Conservation (phyloP, 495 filamentous ascomycete genomes). For the Hypoxylon cercidicola region DNA sequence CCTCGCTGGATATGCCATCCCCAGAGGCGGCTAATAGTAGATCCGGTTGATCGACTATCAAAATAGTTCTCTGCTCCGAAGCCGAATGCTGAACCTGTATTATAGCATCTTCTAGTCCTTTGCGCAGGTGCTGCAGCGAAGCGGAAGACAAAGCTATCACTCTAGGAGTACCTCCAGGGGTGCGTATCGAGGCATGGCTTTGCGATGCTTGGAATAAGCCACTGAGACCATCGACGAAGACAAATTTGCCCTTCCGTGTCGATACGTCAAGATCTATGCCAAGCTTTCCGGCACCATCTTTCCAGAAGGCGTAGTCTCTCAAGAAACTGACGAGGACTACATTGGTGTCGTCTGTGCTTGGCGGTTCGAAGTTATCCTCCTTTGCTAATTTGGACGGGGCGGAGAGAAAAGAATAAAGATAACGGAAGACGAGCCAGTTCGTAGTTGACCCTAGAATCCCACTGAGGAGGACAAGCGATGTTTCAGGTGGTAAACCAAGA, state of each 20-base stretch:
- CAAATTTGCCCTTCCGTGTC: conserved; percentile 65
- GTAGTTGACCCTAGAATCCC: conserved; percentile 75
- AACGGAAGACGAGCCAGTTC: conserved; percentile 78
- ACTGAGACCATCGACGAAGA: conserved; percentile 78
- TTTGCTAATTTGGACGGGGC: conserved; percentile 14
- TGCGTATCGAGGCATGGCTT: conserved; percentile 4
- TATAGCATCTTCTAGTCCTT: conserved; percentile 36
- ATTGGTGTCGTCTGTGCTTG: conserved; percentile 31
- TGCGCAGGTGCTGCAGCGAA: conserved; percentile 31
- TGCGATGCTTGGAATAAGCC: conserved; percentile 51
- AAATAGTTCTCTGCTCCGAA: conserved; percentile 41
- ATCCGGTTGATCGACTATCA: conserved; percentile 68
- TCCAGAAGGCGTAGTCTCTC: conserved; percentile 81
- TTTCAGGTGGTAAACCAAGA: conserved; percentile 56
- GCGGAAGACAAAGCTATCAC: conserved; percentile 22
- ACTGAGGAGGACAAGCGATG: conserved; percentile 76
- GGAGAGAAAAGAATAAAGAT: conserved; percentile 67
- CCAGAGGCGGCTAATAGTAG: conserved; percentile 62
- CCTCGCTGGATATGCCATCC: conserved; percentile 33
- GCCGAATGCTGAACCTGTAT: conserved; percentile 30
- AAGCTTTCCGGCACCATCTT: conserved; percentile 66
- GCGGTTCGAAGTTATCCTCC: conserved; percentile 6
- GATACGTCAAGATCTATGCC: conserved; percentile 76
- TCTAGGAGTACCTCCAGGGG: conserved; percentile 7
- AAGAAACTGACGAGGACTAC: conserved; percentile 86